A percentile compares a stretch with the other conserved stretches of the same genome.
phyloP scores from a whole-genome alignment of 352 stramenopile genomes.

The Phytophthora podocarpi region DNA sequence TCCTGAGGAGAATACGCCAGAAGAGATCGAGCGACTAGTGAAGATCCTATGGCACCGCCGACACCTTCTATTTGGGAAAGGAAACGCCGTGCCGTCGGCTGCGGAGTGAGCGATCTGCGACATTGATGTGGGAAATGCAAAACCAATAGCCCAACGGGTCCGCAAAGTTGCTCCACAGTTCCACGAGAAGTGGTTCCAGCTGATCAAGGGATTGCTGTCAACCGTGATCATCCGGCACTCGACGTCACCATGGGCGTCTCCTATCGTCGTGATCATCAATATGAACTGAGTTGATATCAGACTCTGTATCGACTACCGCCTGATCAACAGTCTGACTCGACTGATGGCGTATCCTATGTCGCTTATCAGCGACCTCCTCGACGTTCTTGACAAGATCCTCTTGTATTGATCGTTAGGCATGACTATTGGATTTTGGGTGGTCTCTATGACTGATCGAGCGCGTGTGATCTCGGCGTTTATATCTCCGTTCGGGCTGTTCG shows the following conservation, averaged over 20 bases:
- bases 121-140: neutral
- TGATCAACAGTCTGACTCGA: constrained; percentile 11
- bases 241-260: too few species aligned
- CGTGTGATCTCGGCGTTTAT: neutral
- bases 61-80: neutral
- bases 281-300: constrained; percentile 24
- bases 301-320: constrained; percentile 25
- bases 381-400: too few species aligned
- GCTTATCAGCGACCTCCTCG: neutral
- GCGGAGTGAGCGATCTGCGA: neutral
- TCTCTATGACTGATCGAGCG: neutral
- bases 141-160: neutral
- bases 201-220: too few species aligned
- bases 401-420: neutral
- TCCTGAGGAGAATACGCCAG: too few species aligned
- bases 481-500: neutral
- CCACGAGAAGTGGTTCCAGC: too few species aligned
- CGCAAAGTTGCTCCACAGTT: too few species aligned
- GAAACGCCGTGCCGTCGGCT: neutral
- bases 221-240: too few species aligned
- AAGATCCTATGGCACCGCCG: neutral
- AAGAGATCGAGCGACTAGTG: neutral
- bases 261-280: too few species aligned
- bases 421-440: neutral
- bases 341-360: constrained; percentile 18